phyloP scores from a whole-genome alignment of 2,329 filamentous ascomycete genomes.

The Pseudocercospora fuligena region DNA sequence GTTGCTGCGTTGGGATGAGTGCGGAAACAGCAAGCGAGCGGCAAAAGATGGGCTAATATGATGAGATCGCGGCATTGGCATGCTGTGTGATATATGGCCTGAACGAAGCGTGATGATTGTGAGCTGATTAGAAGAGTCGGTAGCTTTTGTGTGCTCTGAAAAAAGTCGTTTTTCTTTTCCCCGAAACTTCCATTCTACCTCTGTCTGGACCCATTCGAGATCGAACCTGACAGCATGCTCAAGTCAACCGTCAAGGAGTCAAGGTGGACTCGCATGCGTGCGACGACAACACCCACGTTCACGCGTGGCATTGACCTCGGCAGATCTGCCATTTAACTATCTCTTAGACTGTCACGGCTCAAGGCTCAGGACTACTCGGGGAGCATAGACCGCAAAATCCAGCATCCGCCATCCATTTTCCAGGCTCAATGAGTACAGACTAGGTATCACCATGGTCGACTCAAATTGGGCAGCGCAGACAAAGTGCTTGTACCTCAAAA shows the following conservation, averaged over 20 bases:
- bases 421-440: neutral
- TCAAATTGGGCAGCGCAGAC: neutral
- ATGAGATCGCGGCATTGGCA: neutral
- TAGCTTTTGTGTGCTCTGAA: constrained; percentile 4
- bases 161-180: constrained; percentile 1
- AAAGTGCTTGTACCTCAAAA: neutral
- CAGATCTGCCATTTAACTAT: neutral
- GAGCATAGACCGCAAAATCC: neutral
- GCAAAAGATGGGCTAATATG: neutral
- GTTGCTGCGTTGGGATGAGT: neutral
- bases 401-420: neutral
- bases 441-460: neutral
- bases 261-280: neutral
- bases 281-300: neutral
- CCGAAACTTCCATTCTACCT: neutral
- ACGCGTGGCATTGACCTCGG: neutral
- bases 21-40: constrained; percentile 3
- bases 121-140: constrained; percentile 10
- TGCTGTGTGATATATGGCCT: constrained; percentile 2
- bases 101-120: constrained; percentile 7
- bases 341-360: neutral
- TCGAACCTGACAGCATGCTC: neutral
- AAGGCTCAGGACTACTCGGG: neutral
- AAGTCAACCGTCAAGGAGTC: neutral
- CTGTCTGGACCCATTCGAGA: neutral